Evolutionary conservation across 2,329 filamentous ascomycete species (phyloP).

Genomic region (Ophiocordyceps camponoti-floridani): DNA sequence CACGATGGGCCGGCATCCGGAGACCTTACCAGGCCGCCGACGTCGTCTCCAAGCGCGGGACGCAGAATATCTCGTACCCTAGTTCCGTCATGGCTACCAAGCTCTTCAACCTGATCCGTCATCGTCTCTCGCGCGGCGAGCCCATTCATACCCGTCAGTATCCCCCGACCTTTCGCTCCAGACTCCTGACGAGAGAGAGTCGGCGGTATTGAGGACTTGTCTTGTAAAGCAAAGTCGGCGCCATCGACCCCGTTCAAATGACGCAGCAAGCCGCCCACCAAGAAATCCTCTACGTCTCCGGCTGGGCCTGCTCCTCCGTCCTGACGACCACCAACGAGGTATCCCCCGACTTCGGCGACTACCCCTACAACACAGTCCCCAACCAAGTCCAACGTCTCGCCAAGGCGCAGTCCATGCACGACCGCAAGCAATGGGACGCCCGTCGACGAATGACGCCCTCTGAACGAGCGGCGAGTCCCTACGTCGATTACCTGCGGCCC

Average conservation of each 20-base stretch:
- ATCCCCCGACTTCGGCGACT: conserved; percentile 93
- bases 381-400: conserved; percentile 93
- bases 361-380: conserved; percentile 96
- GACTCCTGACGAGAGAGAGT: background rate
- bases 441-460: conserved; percentile 61
- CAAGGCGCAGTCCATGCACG: conserved; percentile 93
- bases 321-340: conserved; percentile 93
- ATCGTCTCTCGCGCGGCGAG: conserved; percentile 59
- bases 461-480: conserved; percentile 58
- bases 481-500: conserved; percentile 80
- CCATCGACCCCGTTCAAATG: conserved; percentile 98
- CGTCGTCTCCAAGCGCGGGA: conserved; percentile 83
- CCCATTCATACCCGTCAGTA: conserved; percentile 79
- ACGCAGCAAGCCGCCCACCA: conserved; percentile 94
- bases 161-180: background rate
- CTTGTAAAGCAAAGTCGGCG: conserved; percentile 52
- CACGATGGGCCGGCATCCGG: conserved; percentile 77
- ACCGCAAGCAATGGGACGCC: conserved; percentile 84
- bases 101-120: conserved; percentile 73
- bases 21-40: conserved; percentile 80
- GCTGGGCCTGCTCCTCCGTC: conserved; percentile 92
- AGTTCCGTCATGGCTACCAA: conserved; percentile 92
- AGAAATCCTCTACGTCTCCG: conserved; percentile 88
- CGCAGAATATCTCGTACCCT: conserved; percentile 72
- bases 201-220: no score